A percentile compares a stretch with the other conserved stretches of the same genome.
phyloP scores from a whole-genome alignment of 148 eudicot genomes.

The Linanthus parryae region DNA sequence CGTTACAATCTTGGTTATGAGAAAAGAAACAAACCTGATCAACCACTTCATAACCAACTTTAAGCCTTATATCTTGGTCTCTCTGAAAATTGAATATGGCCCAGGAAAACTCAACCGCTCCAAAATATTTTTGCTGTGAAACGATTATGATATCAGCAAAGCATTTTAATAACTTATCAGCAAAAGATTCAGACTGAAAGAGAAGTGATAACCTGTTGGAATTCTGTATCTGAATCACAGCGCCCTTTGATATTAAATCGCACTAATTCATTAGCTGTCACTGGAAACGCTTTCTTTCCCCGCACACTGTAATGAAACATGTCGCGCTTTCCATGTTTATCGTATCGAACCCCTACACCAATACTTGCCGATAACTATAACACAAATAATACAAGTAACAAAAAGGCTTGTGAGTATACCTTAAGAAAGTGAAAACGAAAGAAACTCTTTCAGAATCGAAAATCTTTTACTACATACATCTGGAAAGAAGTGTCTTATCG shows the following conservation, averaged over 20 bases:
- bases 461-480: conserved; percentile 35
- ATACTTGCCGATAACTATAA: conserved; percentile 57
- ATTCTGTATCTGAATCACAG: conserved; percentile 53
- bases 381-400: conserved; percentile 20
- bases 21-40: conserved; percentile 45
- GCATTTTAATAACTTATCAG: neutral
- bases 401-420: conserved; percentile 3
- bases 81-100: conserved; percentile 57
- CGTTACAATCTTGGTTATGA: neutral
- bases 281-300: conserved; percentile 70
- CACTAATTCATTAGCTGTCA: conserved; percentile 45
- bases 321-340: conserved; percentile 41
- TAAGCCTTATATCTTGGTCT: conserved; percentile 82
- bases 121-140: conserved; percentile 45
- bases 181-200: neutral
- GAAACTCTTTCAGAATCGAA: neutral
- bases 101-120: conserved; percentile 77
- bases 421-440: neutral
- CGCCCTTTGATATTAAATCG: conserved; percentile 69
- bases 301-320: conserved; percentile 52
- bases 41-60: conserved; percentile 69
- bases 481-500: conserved; percentile 59
- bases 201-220: conserved; percentile 47
- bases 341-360: conserved; percentile 63
- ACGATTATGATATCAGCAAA: too few species aligned